Conservation (phyloP, 768 basidiomycete genomes). For the Kockovaella imperatae region DNA sequence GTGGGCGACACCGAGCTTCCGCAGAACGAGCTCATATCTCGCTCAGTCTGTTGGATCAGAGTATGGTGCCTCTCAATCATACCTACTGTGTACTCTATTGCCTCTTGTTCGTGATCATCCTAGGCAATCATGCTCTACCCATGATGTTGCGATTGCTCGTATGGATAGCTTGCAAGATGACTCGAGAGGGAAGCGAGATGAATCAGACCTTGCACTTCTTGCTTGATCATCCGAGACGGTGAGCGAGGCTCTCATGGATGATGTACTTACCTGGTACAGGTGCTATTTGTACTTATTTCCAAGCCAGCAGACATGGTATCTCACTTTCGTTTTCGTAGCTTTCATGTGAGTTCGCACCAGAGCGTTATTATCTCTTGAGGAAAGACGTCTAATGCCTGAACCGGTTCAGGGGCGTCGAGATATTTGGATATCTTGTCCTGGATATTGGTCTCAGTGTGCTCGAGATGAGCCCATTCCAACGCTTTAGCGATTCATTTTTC, state of each 20-base stretch:
- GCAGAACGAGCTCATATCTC: neutral
- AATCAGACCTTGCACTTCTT: slow-evolving; percentile 39
- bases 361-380: neutral
- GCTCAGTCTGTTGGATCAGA: slow-evolving; percentile 28
- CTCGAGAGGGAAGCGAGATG: slow-evolving; percentile 12
- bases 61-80: slow-evolving; percentile 24
- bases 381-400: neutral
- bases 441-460: slow-evolving; percentile 31
- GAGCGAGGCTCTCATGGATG: slow-evolving; percentile 5
- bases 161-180: slow-evolving; percentile 36
- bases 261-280: slow-evolving; percentile 5
- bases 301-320: slow-evolving; percentile 41
- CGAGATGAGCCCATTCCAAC: slow-evolving; percentile 16
- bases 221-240: slow-evolving; percentile 39
- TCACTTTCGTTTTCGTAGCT: slow-evolving; percentile 16
- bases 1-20: neutral
- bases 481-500: slow-evolving; percentile 30
- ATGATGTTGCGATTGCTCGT: slow-evolving; percentile 31
- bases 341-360: slow-evolving; percentile 27
- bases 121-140: slow-evolving; percentile 40
- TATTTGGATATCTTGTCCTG: slow-evolving; percentile 31
- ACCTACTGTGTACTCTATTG: slow-evolving; percentile 32
- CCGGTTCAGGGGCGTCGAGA: slow-evolving; percentile 18
- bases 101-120: slow-evolving; percentile 26
- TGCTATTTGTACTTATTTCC: slow-evolving; percentile 42